A percentile compares a stretch with the other conserved stretches of the same genome.
These are phyloP conservation scores for Pulveroboletus ravenelii DNA, from an alignment of 768 basidiomycete genomes.

Conservation along the genomic window DNA sequence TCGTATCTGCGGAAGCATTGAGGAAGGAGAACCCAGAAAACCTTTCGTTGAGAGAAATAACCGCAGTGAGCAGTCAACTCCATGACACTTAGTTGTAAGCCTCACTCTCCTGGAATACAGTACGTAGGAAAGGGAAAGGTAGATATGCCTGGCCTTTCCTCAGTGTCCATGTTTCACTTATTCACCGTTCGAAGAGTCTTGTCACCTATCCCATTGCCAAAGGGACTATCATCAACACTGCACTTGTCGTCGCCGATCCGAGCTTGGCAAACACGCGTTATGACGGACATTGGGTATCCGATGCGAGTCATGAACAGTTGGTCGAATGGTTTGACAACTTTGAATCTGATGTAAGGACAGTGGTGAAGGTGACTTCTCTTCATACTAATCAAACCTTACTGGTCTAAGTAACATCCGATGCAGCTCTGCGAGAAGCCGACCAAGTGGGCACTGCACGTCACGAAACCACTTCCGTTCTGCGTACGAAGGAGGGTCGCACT, in stretches of 20 bases:
- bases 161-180: not conserved
- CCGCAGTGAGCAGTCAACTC: constrained; percentile 18
- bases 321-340: constrained; percentile 28
- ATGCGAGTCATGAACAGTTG: constrained; percentile 33
- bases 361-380: constrained; percentile 25
- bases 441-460: constrained; percentile 42
- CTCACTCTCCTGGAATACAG: constrained; percentile 11
- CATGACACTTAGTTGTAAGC: not conserved
- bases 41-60: constrained; percentile 13
- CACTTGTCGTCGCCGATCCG: constrained; percentile 28
- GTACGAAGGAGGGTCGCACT: constrained; percentile 40
- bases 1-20: constrained; percentile 34
- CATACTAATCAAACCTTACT: not conserved
- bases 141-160: not conserved
- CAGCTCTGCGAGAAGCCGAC: constrained; percentile 35
- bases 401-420: not conserved
- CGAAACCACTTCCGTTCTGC: constrained; percentile 39
- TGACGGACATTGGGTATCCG: constrained; percentile 30
- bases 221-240: constrained; percentile 35
- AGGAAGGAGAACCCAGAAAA: constrained; percentile 21
- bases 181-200: constrained; percentile 29
- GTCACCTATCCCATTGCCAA: constrained; percentile 38
- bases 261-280: constrained; percentile 27
- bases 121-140: constrained; percentile 13
- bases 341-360: constrained; percentile 32